Evolutionary conservation across 208 protist genomes (phyloP).

Genomic region (Crithidia fasciculata): DNA sequence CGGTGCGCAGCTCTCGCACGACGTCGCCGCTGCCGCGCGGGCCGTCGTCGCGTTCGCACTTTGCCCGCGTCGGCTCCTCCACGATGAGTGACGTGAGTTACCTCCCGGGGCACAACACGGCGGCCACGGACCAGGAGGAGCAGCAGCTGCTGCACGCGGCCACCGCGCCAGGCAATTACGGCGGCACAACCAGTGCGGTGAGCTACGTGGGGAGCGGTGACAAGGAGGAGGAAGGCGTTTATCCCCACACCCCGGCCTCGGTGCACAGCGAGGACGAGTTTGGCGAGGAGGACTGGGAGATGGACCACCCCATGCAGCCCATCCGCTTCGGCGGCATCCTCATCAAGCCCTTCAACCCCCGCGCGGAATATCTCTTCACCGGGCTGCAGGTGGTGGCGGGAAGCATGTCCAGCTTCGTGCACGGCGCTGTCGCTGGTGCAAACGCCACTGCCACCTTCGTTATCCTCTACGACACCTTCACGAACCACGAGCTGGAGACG

Average conservation of each 20-base stretch:
- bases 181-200: conserved; percentile 11
- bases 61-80: not conserved
- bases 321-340: conserved; percentile 72
- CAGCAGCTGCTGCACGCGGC: conserved; percentile 13
- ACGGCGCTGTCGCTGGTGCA: conserved; percentile 82
- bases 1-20: conserved; percentile 23
- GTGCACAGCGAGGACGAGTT: conserved; percentile 64
- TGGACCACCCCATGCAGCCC: conserved; percentile 81
- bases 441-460: conserved; percentile 85
- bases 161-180: conserved; percentile 15
- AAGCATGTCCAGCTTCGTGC: conserved; percentile 87
- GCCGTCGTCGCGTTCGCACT: not conserved
- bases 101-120: conserved; percentile 21
- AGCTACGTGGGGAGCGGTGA: not conserved
- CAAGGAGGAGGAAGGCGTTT: not conserved
- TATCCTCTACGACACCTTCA: conserved; percentile 85
- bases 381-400: conserved; percentile 85
- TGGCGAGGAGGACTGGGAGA: conserved; percentile 71
- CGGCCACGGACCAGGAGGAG: conserved; percentile 12
- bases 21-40: conserved; percentile 5
- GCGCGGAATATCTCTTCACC: conserved; percentile 86
- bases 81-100: conserved; percentile 9
- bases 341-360: conserved; percentile 87
- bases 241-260: conserved; percentile 23
- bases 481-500: conserved; percentile 59